Conservation (phyloP, 169 alveolate genomes). For the Perkinsus olseni region DNA sequence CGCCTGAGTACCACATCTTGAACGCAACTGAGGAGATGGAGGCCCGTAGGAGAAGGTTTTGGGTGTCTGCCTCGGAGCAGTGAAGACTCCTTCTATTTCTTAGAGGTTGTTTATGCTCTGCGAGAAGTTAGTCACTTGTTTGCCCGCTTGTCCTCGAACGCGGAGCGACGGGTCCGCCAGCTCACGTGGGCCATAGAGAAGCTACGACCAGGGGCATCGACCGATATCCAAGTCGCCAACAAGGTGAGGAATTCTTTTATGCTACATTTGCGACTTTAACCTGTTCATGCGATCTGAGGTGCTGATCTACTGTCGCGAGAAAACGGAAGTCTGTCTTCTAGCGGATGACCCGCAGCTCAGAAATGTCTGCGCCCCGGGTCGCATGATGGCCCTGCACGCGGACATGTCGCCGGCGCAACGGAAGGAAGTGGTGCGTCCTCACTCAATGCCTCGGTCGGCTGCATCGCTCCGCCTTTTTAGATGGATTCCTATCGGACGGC, state of each 20-base stretch:
- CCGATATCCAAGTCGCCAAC: not conserved
- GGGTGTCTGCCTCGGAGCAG: not conserved
- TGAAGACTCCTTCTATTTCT: not conserved
- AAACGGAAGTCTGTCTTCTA: not conserved
- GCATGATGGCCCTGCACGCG: not conserved
- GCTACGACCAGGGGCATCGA: not conserved
- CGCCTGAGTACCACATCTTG: not conserved
- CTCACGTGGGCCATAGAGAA: not conserved
- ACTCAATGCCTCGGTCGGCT: not conserved
- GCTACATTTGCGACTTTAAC: not conserved
- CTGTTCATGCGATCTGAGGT: not conserved
- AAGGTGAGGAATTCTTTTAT: not conserved
- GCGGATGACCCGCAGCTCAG: not conserved
- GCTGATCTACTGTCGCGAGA: not conserved
- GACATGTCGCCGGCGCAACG: not conserved
- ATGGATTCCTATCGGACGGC: not conserved
- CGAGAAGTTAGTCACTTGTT: not conserved
- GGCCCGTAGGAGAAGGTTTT: not conserved
- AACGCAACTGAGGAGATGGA: not conserved
- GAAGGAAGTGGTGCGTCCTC: not conserved
- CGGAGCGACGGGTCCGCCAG: not conserved
- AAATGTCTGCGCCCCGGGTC: not conserved
- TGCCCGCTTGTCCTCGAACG: not conserved
- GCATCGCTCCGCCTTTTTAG: not conserved
- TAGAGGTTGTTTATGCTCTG: not conserved